Base-by-base conservation (phyloP, 2,329 filamentous ascomycete genomes). In the Aspergillus jensenii region DNA sequence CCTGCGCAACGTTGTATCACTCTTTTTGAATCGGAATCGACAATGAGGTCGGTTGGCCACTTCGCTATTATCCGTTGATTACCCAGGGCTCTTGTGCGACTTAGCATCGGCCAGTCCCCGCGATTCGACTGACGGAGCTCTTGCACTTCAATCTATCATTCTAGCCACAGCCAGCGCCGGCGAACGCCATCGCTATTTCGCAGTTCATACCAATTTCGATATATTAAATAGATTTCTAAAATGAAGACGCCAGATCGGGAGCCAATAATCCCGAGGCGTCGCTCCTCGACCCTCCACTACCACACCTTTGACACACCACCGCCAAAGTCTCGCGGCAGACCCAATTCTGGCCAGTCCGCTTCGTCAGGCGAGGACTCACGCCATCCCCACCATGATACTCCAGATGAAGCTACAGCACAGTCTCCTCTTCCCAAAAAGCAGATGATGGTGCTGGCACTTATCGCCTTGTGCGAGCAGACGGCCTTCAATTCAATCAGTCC, bases 401-500 rank as follows among this genome's bases (percentile, higher is more conserved):
- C 52, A n/a, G 51, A 69, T 25, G 53, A 60, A 15, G 37, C 62
- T 1, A 53, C 52, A 25, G 27, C 53, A 3, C 58, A 85, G 63
- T 90, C 91, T 2, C 93, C 93, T 0, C 78, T 99, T 17, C 95
- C 95, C 0, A 86, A 86, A 63, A 86, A 82, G 65, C 95, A 98
- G 78, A 87, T 99, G 60, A 83, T 87, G 5, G 84, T 98, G 12
- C 80, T 99, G 35, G 93, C 93, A 1, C 79, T 97, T 63, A 90
- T 99, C 59, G 93, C 93, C 6, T 82, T 99, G 21, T 90, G 90
- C 54, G 95, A 99, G 73, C 95, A 99, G 80, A 98, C 93, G 0
- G 95, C 95, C 0, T 84, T 99, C 70, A 99, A 99, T 75, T 96
- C 92, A 21, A 97, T 99, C 68, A 90, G 89, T 11, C 95, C 95